Evolutionary conservation across 805 yeast genomes (phyloP).

Genomic region (Candida maris): DNA sequence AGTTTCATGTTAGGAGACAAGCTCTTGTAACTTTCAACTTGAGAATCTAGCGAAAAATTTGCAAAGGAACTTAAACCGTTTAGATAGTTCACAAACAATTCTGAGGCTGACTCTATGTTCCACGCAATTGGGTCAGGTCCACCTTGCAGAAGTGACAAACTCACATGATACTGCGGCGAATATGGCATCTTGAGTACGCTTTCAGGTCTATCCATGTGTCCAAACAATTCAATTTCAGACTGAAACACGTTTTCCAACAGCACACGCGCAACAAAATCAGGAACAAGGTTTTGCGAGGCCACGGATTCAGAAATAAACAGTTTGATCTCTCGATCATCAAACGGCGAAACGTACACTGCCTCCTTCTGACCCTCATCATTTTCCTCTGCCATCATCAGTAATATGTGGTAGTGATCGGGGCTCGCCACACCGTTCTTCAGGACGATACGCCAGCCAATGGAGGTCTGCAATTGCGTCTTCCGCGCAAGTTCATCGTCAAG

Average conservation of each 20-base stretch:
- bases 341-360: constrained; percentile 35
- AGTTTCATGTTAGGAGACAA: constrained; percentile 29
- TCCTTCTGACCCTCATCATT: constrained; percentile 17
- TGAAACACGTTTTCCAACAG: constrained; percentile 39
- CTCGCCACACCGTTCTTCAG: constrained; percentile 24
- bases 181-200: constrained; percentile 46
- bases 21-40: constrained; percentile 64
- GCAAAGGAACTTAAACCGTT: constrained; percentile 50
- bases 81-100: constrained; percentile 55
- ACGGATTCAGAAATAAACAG: constrained; percentile 30
- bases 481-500: constrained; percentile 27
- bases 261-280: constrained; percentile 35
- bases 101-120: constrained; percentile 60
- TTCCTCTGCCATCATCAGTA: constrained; percentile 26
- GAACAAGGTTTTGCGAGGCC: constrained; percentile 28
- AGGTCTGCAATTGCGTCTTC: constrained; percentile 3
- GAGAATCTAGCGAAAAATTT: constrained; percentile 75
- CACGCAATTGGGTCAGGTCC: constrained; percentile 64
- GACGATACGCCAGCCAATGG: constrained; percentile 31
- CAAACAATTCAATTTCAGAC: constrained; percentile 35
- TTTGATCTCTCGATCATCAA: constrained; percentile 31
- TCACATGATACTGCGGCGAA: constrained; percentile 68
- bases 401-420: constrained; percentile 36
- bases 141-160: constrained; percentile 71
- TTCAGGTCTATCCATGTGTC: constrained; percentile 20